These are phyloP conservation scores for Mycosphaerella sp. DNA, from an alignment of 2,329 filamentous ascomycete genomes.

Conservation along the genomic window DNA sequence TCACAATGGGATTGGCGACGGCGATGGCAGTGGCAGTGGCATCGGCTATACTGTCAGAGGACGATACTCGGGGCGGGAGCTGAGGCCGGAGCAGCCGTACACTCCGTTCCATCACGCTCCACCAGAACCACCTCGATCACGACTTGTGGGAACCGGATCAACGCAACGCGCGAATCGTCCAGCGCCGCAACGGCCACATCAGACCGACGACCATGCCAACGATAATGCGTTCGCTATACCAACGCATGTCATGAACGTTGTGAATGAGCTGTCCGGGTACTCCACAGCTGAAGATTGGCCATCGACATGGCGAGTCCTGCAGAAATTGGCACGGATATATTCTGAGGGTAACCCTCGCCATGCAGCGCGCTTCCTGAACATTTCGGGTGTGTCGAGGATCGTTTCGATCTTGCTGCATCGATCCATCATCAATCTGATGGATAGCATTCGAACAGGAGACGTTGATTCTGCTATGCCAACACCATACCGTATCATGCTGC, in stretches of 20 bases:
- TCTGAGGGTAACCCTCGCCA: background rate
- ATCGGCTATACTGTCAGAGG: slow-evolving; percentile 3
- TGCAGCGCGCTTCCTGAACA: background rate
- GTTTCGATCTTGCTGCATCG: background rate
- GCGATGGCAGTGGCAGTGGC: background rate
- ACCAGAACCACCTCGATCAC: background rate
- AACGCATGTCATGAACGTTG: background rate
- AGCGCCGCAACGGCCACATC: background rate
- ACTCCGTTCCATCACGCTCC: slow-evolving; percentile 10
- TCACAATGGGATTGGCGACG: background rate
- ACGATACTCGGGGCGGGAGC: slow-evolving; percentile 20
- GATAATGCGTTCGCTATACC: background rate
- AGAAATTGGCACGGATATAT: slow-evolving; percentile 7
- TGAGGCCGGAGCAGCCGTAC: slow-evolving; percentile 22
- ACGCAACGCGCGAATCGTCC: background rate
- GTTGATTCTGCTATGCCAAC: slow-evolving; percentile 1
- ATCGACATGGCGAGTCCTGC: slow-evolving; percentile 12
- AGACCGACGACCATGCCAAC: background rate
- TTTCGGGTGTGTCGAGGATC: background rate
- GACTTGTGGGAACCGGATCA: background rate
- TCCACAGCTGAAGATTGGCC: background rate
- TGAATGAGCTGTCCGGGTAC: background rate
- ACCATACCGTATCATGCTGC: slow-evolving; percentile 9
- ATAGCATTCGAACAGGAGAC: background rate
- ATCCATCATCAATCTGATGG: background rate